Evolutionary conservation across 768 basidiomycete species (phyloP).

Genomic region (Russula sp.): DNA sequence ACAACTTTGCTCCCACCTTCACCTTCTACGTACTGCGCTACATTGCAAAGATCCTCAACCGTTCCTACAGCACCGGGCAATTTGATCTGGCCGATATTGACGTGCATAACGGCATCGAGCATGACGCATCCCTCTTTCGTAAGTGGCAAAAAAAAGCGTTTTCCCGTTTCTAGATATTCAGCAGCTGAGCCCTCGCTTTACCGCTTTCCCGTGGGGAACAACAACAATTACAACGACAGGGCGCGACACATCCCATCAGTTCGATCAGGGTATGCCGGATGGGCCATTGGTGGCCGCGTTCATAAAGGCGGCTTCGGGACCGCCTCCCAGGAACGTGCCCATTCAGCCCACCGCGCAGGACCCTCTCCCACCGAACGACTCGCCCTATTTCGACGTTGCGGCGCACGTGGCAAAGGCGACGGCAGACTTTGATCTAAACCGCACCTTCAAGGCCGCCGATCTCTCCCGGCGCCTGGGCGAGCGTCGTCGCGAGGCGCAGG

Average conservation of each 20-base stretch:
- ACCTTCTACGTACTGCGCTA: constrained; percentile 57
- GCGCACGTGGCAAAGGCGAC: constrained; percentile 6
- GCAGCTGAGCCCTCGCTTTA: neutral
- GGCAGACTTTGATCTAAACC: constrained; percentile 15
- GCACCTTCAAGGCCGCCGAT: constrained; percentile 47
- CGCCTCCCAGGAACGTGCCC: constrained; percentile 27
- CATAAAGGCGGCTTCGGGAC: constrained; percentile 51
- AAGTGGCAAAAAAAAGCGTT: constrained; percentile 24
- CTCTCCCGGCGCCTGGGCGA: constrained; percentile 49
- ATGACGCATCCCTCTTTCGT: constrained; percentile 59
- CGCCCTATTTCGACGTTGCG: constrained; percentile 7
- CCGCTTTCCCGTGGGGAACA: too few relatives aligned
- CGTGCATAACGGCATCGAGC: constrained; percentile 70
- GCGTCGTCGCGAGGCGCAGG: constrained; percentile 51
- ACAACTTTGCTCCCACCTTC: constrained; percentile 65
- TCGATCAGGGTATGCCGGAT: constrained; percentile 49
- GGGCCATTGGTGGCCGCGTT: constrained; percentile 45
- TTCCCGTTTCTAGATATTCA: neutral
- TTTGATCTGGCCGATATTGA: constrained; percentile 62
- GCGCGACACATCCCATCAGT: constrained; percentile 39
- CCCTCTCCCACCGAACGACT: constrained; percentile 3
- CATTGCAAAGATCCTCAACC: constrained; percentile 50
- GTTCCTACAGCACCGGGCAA: constrained; percentile 46
- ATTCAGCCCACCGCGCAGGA: neutral
- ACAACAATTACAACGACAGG: constrained; percentile 32